Base-by-base conservation (phyloP, 192 early-diverging fungal genomes). In the Diversispora epigaea region DNA sequence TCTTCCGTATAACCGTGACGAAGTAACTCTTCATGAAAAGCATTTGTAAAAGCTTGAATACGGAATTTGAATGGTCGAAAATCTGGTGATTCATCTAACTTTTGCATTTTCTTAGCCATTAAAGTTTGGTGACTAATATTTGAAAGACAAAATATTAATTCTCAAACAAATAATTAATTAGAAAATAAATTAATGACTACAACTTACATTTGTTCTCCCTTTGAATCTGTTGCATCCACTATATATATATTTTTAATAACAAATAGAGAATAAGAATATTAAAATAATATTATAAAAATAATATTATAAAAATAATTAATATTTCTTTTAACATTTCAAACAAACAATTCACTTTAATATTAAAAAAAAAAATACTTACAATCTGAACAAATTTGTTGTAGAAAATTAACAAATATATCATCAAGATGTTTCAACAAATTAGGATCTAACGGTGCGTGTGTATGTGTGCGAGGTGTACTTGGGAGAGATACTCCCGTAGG, bases 11-110 rank as follows among this genome's bases (percentile, higher is more conserved):
- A 77, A 40, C 90, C 91, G 0, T 84, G 80, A 60, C 77, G 75
- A 40, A 84, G 78, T 57, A 93, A 77, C 71, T 88, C 87, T 71
- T 92, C 90, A 67, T 87, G 86, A 75, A 89, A 93, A 0, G 90
- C 89, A 70, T 93, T 92, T 43, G 88, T 89, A 67, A 93, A 93
- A 10, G 92, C 86, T 78, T 90, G 89, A 77, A 93, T 93, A n/a
- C 91, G 89, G 79, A 93, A 93, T 61, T 91, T 89, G 82, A 93
- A 93, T n/a, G 90, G 86, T n/a, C 87, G 81, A 77, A 90, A 93
- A 54, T 91, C 89, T 22, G 85, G 82, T n/a, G 86, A 90, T 67
- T 89, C 86, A 71, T 88, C 87, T 19, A 91, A 83, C 54, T 89
- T 87, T 60, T 90, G 86, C 80, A 92, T 87, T 78, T 91, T 90